Percentiles rank a stretch among this genome's conserved stretches.
phyloP scores from a whole-genome alignment of 2,329 filamentous ascomycete species.

The Escovopsis weberi region DNA sequence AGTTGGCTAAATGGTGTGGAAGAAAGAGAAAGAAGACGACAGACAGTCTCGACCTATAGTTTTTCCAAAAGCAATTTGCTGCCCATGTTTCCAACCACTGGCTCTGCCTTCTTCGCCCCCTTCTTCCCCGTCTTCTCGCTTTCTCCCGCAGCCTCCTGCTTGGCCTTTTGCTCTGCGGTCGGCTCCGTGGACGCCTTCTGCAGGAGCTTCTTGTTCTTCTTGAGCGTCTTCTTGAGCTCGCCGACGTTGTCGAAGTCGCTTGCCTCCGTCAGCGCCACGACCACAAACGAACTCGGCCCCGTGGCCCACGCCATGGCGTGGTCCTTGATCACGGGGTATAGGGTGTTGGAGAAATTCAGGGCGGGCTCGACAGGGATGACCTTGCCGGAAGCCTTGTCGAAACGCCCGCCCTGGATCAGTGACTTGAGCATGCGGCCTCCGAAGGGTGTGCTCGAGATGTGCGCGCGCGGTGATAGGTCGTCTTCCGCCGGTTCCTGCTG shows the following conservation, averaged over 20 bases:
- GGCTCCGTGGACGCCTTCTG: constrained; percentile 50
- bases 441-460: constrained; percentile 46
- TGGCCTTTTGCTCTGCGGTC: constrained; percentile 37
- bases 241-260: constrained; percentile 51
- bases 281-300: constrained; percentile 71
- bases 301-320: constrained; percentile 72
- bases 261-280: constrained; percentile 68
- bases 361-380: constrained; percentile 60
- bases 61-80: constrained; percentile 46
- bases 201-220: constrained; percentile 57
- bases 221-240: constrained; percentile 54
- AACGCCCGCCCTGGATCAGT: constrained; percentile 77
- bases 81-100: constrained; percentile 44
- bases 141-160: constrained; percentile 25
- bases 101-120: constrained; percentile 28
- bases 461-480: constrained; percentile 26
- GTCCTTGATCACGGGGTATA: constrained; percentile 71
- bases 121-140: constrained; percentile 28
- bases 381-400: constrained; percentile 58
- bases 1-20: too few species aligned
- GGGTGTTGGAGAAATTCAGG: constrained; percentile 61
- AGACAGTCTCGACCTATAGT: constrained; percentile 18
- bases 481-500: constrained; percentile 26
- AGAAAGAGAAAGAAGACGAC: too few species aligned
- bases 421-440: constrained; percentile 81